phyloP scores from a whole-genome alignment of 202 grass and related monocot species.

The Alloteropsis angusta region DNA sequence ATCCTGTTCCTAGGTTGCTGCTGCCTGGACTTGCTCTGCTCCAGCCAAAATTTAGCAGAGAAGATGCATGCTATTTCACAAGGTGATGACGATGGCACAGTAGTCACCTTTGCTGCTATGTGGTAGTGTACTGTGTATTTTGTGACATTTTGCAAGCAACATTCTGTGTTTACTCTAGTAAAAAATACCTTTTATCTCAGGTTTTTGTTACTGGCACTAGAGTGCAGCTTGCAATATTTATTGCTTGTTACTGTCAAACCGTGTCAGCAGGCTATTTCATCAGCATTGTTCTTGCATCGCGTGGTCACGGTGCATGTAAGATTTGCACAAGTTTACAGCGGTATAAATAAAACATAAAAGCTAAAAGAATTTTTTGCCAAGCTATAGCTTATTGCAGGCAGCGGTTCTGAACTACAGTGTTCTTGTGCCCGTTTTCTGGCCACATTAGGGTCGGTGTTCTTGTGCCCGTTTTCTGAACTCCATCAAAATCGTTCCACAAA shows the following conservation, averaged over 20 bases:
- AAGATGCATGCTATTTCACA: slow-evolving; percentile 2
- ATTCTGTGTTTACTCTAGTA: background rate
- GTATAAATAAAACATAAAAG: too few relatives aligned
- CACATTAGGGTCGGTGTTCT: too few relatives aligned
- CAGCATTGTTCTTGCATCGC: background rate
- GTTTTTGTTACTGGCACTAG: background rate
- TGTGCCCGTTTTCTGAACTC: too few relatives aligned
- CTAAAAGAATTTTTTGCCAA: too few relatives aligned
- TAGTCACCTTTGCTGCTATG: background rate
- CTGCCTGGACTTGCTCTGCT: background rate
- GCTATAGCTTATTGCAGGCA: too few relatives aligned
- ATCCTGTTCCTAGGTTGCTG: background rate
- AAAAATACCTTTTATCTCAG: background rate
- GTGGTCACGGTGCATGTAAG: too few relatives aligned
- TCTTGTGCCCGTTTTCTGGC: too few relatives aligned
- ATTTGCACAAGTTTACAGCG: too few relatives aligned
- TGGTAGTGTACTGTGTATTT: background rate
- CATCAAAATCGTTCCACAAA: too few relatives aligned
- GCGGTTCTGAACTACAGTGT: too few relatives aligned
- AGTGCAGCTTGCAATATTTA: background rate
- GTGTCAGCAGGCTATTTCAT: background rate
- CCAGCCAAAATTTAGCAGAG: background rate
- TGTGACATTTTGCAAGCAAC: background rate
- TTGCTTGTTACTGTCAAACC: background rate
- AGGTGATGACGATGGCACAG: background rate